Evolutionary conservation across 1,284 basidiomycete genomes (phyloP).

Genomic region (Rhodofomes roseus): DNA sequence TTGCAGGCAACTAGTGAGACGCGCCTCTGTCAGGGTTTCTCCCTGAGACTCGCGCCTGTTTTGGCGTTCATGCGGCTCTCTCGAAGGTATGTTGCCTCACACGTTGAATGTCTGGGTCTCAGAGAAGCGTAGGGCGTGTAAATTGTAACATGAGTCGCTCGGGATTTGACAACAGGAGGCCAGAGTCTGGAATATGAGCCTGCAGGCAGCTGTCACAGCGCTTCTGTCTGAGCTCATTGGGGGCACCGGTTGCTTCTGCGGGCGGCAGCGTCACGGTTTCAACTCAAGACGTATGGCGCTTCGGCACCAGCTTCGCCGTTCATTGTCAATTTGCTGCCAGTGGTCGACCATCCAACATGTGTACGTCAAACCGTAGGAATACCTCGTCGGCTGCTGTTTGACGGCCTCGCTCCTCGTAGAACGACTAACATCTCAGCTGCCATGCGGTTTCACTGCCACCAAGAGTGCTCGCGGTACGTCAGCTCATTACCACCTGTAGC

Average conservation of each 20-base stretch:
- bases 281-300: not conserved
- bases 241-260: not conserved
- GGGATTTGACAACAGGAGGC: not conserved
- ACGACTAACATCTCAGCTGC: not conserved
- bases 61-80: not conserved
- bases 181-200: too few relatives aligned
- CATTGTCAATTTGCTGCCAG: too few relatives aligned
- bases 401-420: not conserved
- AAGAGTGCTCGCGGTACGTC: not conserved
- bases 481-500: not conserved
- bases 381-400: not conserved
- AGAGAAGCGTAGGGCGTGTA: not conserved
- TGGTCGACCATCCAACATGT: not conserved
- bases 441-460: not conserved
- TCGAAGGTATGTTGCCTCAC: not conserved
- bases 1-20: not conserved
- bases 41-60: not conserved
- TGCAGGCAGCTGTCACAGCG: not conserved
- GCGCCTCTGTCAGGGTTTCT: not conserved
- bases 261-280: not conserved
- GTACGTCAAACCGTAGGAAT: not conserved
- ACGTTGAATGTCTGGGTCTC: not conserved
- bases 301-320: not conserved
- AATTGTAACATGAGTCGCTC: not conserved
- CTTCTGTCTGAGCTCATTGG: not conserved